Percentiles rank a stretch among this genome's conserved stretches.
phyloP scores from a whole-genome alignment of 2,329 filamentous ascomycete genomes.

The Nigrospora osmanthi region DNA sequence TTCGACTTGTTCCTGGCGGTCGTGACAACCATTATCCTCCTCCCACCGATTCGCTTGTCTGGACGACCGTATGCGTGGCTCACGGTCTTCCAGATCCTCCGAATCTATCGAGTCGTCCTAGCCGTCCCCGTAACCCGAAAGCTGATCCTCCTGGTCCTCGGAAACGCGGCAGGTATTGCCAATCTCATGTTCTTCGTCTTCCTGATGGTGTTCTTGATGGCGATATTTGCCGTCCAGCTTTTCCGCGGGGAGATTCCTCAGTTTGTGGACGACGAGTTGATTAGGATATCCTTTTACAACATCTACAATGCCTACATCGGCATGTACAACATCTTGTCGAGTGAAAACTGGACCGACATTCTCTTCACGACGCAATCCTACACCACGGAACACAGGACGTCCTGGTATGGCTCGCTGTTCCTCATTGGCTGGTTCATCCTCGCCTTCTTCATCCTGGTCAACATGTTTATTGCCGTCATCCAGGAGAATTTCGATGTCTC shows the following conservation, averaged over 20 bases:
- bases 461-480: conserved; percentile 99
- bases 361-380: conserved; percentile 74
- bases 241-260: conserved; percentile 79
- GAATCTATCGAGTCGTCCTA: conserved; percentile 86
- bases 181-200: conserved; percentile 97
- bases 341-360: conserved; percentile 89
- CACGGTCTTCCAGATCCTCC: conserved; percentile 85
- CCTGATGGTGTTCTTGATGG: conserved; percentile 84
- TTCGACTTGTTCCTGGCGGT: conserved; percentile 75
- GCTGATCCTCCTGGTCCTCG: conserved; percentile 79
- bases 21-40: conserved; percentile 75
- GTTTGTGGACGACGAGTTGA: conserved; percentile 52
- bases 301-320: conserved; percentile 95
- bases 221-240: conserved; percentile 88
- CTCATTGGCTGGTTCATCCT: conserved; percentile 94
- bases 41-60: conserved; percentile 70
- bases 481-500: conserved; percentile 99
- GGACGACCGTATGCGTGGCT: conserved; percentile 76
- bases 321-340: conserved; percentile 96
- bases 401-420: conserved; percentile 89
- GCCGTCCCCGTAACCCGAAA: conserved; percentile 81
- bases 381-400: conserved; percentile 58
- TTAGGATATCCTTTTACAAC: conserved; percentile 72
- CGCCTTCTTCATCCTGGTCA: conserved; percentile 89
- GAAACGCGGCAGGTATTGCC: conserved; percentile 84